Base-by-base conservation (phyloP, 371 early-diverging fungal species). In the Smittium mucronatum region DNA sequence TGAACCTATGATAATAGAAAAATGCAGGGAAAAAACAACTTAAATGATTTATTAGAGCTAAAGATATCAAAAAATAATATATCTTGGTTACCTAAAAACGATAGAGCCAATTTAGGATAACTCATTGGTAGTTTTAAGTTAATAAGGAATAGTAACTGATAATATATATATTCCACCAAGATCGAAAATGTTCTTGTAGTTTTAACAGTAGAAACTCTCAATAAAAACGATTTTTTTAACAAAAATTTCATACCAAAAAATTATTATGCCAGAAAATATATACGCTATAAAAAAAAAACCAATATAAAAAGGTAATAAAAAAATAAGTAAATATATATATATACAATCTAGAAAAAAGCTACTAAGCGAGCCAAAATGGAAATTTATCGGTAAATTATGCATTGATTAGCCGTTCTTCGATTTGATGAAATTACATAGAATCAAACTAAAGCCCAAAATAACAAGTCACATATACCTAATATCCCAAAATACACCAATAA, bases 361-460 rank as follows among this genome's bases (percentile, higher is more conserved):
- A 47, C 5, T 47, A 11, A 11, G 5, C 21, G 11, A 47, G 47
- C 47, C 47, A 11, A 47, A 47, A 47, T 47, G 47, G 47, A 21
- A 47, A 11, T 11, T 11, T 11, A 47, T 47, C 5, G 21, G 47
- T 5, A 47, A 47, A 21, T 47, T 21, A 11, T 47, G 47, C 21
- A 47, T 5, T 47, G 21, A 11, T 11, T 47, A 47, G 11, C 21
- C 21, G 32, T 5, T n/a, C 15, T 65, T 65, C n/a, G 34, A 36
- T 36, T 65, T 26, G 65, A 2, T 25, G n/a, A 65, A 65, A 15
- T 2, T 65, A 31, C 28, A 36, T n/a, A 33, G 5, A 65, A 31
- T 65, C 17, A 33, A 65, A 32, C 15, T 65, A 28, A 11, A 65
- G 65, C 65, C 65, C 2, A 65, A 65, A 65, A 33, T 65, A 2